A percentile compares a stretch with the other conserved stretches of the same genome.
Conservation (phyloP, 768 basidiomycete species). For the Boletus pseudopeckii region DNA sequence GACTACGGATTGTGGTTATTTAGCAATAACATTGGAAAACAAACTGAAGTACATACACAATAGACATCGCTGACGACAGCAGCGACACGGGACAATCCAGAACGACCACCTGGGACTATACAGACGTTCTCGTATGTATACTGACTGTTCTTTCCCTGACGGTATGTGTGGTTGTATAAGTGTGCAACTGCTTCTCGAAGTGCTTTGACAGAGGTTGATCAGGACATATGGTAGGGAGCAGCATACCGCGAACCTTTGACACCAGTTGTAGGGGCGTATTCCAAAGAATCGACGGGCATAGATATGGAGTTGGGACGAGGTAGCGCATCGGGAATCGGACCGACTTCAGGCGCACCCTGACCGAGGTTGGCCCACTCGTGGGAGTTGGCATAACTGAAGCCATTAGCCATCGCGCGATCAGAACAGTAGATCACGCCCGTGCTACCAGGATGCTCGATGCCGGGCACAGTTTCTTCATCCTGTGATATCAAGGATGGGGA, state of each 20-base stretch:
- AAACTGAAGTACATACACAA: slow-evolving; percentile 43
- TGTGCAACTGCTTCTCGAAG: slow-evolving; percentile 88
- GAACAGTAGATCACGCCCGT: slow-evolving; percentile 82
- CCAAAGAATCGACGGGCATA: slow-evolving; percentile 67
- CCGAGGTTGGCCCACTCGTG: slow-evolving; percentile 88
- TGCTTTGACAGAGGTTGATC: slow-evolving; percentile 36
- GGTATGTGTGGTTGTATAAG: slow-evolving; percentile 85
- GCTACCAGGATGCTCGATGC: slow-evolving; percentile 72
- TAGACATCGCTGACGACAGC: slow-evolving; percentile 91
- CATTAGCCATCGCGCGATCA: slow-evolving; percentile 93
- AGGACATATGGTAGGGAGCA: not conserved
- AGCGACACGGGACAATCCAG: slow-evolving; percentile 86
- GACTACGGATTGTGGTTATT: slow-evolving; percentile 41
- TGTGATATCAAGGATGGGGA: slow-evolving; percentile 24
- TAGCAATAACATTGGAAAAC: not conserved
- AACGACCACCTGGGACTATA: slow-evolving; percentile 91
- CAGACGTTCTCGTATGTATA: slow-evolving; percentile 93
- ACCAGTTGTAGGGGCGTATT: slow-evolving; percentile 92
- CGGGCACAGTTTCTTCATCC: slow-evolving; percentile 89
- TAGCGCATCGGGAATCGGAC: slow-evolving; percentile 73
- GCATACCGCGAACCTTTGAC: slow-evolving; percentile 57
- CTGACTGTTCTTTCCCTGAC: slow-evolving; percentile 73
- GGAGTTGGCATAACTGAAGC: slow-evolving; percentile 74
- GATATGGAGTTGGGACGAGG: slow-evolving; percentile 62
- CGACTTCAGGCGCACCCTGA: slow-evolving; percentile 91